phyloP scores from a whole-genome alignment of 805 yeast species.

The Candida yuanshanica region DNA sequence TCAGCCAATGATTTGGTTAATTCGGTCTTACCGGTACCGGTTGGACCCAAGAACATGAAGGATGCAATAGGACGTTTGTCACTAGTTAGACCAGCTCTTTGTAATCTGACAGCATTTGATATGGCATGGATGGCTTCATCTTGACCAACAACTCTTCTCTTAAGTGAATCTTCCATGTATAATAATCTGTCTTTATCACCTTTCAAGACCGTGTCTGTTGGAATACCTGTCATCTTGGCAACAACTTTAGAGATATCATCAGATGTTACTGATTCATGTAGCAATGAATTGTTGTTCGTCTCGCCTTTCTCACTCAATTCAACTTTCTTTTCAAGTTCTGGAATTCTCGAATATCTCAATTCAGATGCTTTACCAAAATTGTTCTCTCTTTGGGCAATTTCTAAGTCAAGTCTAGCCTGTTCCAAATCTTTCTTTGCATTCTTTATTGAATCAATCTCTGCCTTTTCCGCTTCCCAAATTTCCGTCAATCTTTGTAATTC shows the following conservation, averaged over 20 bases:
- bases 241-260: conserved; percentile 93
- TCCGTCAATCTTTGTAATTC: conserved; percentile 70
- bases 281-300: conserved; percentile 30
- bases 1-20: conserved; percentile 89
- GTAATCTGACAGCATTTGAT: conserved; percentile 91
- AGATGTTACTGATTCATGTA: conserved; percentile 90
- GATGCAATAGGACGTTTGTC: conserved; percentile 95
- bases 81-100: conserved; percentile 93
- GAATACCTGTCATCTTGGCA: conserved; percentile 93
- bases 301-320: conserved; percentile 35
- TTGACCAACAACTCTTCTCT: conserved; percentile 84
- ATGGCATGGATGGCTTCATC: conserved; percentile 90
- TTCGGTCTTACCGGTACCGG: conserved; percentile 98
- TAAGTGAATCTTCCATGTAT: conserved; percentile 78
- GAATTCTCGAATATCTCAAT: conserved; percentile 81
- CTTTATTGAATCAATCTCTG: conserved; percentile 71
- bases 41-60: conserved; percentile 95
- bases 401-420: conserved; percentile 76
- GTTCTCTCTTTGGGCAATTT: conserved; percentile 76
- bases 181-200: conserved; percentile 91
- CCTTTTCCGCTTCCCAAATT: conserved; percentile 82
- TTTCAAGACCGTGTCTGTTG: conserved; percentile 82
- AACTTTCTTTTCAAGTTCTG: conserved; percentile 63
- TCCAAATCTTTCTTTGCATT: conserved; percentile 78
- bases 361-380: conserved; percentile 86